Percentiles rank a stretch among this genome's conserved stretches.
phyloP scores from a whole-genome alignment of 441 rosid genomes.

The Breynia disticha region DNA sequence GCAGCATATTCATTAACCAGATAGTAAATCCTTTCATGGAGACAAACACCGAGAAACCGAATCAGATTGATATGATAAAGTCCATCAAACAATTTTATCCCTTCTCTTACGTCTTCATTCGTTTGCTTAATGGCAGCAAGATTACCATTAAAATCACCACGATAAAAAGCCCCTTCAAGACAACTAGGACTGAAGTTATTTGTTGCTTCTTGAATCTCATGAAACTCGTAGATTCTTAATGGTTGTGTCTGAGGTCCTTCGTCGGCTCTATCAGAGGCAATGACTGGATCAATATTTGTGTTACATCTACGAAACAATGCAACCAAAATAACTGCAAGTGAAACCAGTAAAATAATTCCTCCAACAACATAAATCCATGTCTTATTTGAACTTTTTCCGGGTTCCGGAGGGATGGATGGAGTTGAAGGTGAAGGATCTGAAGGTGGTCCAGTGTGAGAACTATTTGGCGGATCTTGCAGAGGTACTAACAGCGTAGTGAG shows the following conservation, averaged over 20 bases:
- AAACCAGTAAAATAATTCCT: constrained; percentile 29
- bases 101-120: constrained; percentile 53
- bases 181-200: constrained; percentile 43
- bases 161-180: constrained; percentile 47
- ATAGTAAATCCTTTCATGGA: constrained; percentile 50
- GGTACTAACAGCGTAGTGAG: constrained; percentile 61
- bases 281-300: constrained; percentile 11
- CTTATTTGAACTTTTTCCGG: constrained; percentile 19
- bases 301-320: constrained; percentile 14
- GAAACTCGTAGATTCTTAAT: constrained; percentile 42
- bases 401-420: constrained; percentile 17
- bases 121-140: constrained; percentile 60
- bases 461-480: constrained; percentile 32
- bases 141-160: constrained; percentile 53
- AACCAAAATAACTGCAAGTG: constrained; percentile 27
- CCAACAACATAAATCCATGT: constrained; percentile 50
- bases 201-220: constrained; percentile 51
- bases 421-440: constrained; percentile 13
- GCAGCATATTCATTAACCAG: constrained; percentile 60
- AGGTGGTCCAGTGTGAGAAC: constrained; percentile 23
- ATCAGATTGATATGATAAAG: constrained; percentile 58
- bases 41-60: constrained; percentile 60
- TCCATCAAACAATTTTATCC: constrained; percentile 45
- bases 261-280: constrained; percentile 17
- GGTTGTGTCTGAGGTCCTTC: constrained; percentile 21